These are phyloP conservation scores for Isatis tinctoria DNA, from an alignment of 345 rosid species.

Conservation along the genomic window DNA sequence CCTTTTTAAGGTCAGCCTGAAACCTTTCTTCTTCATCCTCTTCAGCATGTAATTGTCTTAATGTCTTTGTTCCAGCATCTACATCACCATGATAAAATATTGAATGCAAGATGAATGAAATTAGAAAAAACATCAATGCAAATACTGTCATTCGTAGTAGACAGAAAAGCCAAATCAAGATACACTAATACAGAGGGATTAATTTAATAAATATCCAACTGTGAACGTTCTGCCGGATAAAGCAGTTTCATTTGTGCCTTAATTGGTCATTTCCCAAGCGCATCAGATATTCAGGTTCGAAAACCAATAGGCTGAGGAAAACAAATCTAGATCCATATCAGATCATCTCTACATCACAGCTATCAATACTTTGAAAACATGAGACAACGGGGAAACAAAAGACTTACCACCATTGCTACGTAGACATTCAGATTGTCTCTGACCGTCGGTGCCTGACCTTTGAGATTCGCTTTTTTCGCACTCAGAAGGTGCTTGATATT, in stretches of 20 bases:
- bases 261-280: no score
- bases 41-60: conserved; percentile 73
- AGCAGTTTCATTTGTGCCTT: neutral
- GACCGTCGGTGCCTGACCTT: conserved; percentile 22
- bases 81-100: conserved; percentile 31
- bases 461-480: conserved; percentile 47
- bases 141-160: neutral
- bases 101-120: conserved; percentile 12
- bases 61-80: conserved; percentile 58
- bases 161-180: neutral
- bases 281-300: neutral
- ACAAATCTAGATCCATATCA: neutral
- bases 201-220: neutral
- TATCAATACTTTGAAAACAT: neutral
- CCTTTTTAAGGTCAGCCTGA: conserved; percentile 87
- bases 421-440: conserved; percentile 29
- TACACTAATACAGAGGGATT: neutral
- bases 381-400: neutral
- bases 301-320: neutral
- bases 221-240: neutral
- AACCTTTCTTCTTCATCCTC: conserved; percentile 91
- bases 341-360: neutral
- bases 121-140: neutral
- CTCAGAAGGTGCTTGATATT: conserved; percentile 30
- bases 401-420: conserved; percentile 38